phyloP scores from a whole-genome alignment of 2,329 filamentous ascomycete species.

The Samsoniella hepiali region DNA sequence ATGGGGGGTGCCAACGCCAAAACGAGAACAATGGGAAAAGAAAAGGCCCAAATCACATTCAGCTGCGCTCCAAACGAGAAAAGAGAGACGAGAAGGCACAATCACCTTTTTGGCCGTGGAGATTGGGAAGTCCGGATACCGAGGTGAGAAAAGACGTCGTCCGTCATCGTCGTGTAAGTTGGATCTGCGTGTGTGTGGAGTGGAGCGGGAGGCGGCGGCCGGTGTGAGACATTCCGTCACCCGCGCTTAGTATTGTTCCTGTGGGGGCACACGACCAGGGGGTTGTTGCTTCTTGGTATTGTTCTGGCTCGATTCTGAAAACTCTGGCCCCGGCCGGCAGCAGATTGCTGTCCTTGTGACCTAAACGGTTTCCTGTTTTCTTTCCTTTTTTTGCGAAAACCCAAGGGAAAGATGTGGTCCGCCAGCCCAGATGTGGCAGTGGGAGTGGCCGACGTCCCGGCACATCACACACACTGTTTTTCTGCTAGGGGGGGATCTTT shows the following conservation, averaged over 20 bases:
- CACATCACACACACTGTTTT: too few species aligned
- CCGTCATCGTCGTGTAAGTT: background rate
- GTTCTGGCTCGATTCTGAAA: slow-evolving; percentile 7
- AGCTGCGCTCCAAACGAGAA: background rate
- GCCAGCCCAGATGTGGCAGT: background rate
- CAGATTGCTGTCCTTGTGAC: too few species aligned
- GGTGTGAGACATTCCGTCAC: background rate
- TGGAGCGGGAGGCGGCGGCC: background rate
- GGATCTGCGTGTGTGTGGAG: background rate
- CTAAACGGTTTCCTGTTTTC: too few species aligned
- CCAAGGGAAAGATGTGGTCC: too few species aligned
- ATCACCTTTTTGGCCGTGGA: too few species aligned
- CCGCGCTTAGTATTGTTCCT: slow-evolving; percentile 22
- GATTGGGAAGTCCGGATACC: too few species aligned
- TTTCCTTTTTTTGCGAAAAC: too few species aligned
- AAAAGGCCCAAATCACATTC: background rate
- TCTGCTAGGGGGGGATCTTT: too few species aligned
- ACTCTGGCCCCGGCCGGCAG: background rate
- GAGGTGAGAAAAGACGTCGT: too few species aligned
- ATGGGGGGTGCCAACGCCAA: background rate
- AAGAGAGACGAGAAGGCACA: background rate
- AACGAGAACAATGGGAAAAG: background rate
- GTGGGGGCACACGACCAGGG: background rate
- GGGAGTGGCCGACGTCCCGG: background rate
- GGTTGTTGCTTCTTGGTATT: slow-evolving; percentile 1